Evolutionary conservation across 805 yeast species (phyloP), one percentile per base, ranked within the genome.

Genomic region (Candida endomychidarum): DNA sequence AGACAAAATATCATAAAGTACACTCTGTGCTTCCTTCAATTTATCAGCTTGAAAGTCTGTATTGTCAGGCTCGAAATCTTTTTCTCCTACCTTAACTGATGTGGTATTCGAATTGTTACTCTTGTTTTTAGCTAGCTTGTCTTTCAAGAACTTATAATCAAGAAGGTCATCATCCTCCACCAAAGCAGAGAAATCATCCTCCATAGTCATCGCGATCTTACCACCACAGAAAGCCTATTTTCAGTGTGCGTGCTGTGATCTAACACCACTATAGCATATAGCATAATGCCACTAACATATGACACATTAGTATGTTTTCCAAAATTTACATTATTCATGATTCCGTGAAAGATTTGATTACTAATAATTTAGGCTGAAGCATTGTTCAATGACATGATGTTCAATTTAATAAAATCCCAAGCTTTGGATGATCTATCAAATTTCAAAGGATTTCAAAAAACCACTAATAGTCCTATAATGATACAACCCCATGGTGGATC

Each of bases 41-140:
- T 65, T 58, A 3, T 55, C 43, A 4, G 52, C 56, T 56, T 86
- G 93, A 5, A 66, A 54, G 5, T 53, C 50, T 0, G 89, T 81
- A 0, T 86, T 88, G 55, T 83, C 91, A 0, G 95, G 96, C 44
- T 81, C 95, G 49, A 80, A 85, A 49, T 86, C 96, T 56, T 90
- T 90, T 42, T 80, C 89, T 2, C 96, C 96, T 45, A 91, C 65
- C 48, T 80, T 83, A 2, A 81, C 45, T 2, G 19, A 12, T 11
- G 41, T 42, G 27, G 38, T 3, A 21, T 20, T 21, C 20, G 21
- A 14, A 11, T 14, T 17, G 8, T 3, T 29, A 4, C 4, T 11
- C 14, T 15, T 22, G 6, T 32, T 32, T 14, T 14, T 20, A 4
- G 27, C 35, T 10, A 21, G 20, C 22, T 32, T 32, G 14, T 32